These are phyloP conservation scores for Suillus paluster DNA, from an alignment of 768 basidiomycete species.

Conservation along the genomic window DNA sequence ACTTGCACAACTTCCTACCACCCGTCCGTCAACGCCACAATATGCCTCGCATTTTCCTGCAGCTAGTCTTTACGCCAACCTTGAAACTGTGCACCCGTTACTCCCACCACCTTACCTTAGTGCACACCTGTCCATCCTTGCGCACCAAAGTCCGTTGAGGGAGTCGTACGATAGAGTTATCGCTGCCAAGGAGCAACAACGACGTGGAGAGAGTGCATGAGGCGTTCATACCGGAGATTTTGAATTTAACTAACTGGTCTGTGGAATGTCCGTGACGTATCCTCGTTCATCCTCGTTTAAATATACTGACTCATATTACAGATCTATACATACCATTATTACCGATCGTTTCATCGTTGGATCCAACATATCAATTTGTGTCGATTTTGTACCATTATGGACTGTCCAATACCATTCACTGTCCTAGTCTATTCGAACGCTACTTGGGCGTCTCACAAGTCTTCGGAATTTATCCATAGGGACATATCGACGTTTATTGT, in stretches of 20 bases:
- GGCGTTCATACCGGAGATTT: neutral
- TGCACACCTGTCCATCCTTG: conserved; percentile 71
- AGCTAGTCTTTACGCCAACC: conserved; percentile 53
- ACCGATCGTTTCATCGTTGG: conserved; percentile 18
- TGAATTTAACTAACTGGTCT: neutral
- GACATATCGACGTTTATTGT: neutral
- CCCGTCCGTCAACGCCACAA: conserved; percentile 43
- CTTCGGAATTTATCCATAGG: neutral
- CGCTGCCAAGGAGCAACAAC: conserved; percentile 52
- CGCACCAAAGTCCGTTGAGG: conserved; percentile 65
- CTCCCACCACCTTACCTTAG: conserved; percentile 74
- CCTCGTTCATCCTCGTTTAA: conserved; percentile 2
- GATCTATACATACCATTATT: conserved; percentile 33
- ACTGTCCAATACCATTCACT: neutral
- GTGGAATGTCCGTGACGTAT: conserved; percentile 7
- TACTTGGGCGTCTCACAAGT: neutral
- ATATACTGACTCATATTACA: neutral
- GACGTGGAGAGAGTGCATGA: conserved; percentile 16
- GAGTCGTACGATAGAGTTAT: conserved; percentile 74
- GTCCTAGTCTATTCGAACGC: neutral
- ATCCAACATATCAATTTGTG: conserved; percentile 11
- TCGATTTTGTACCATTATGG: neutral
- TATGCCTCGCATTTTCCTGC: conserved; percentile 68
- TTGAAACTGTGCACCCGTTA: conserved; percentile 69
- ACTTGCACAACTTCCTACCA: conserved; percentile 54